These are phyloP conservation scores for Epichloe sylvatica DNA, from an alignment of 2,329 filamentous ascomycete genomes.

Conservation along the genomic window DNA sequence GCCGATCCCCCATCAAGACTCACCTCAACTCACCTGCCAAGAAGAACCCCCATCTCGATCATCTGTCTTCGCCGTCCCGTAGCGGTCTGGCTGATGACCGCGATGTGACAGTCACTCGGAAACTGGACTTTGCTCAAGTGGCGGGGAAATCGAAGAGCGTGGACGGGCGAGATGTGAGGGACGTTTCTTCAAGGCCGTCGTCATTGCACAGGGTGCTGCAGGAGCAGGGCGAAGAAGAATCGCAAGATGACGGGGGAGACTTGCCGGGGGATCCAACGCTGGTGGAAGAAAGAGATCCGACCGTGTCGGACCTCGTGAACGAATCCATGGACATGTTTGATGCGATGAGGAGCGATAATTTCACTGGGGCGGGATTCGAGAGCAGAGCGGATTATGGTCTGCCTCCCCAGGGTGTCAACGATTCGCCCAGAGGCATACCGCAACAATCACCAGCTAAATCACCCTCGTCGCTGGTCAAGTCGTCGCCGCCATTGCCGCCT, in stretches of 20 bases:
- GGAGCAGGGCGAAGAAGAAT: conserved; percentile 13
- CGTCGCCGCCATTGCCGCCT: not conserved
- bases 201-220: not conserved
- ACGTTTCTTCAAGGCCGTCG: conserved; percentile 11
- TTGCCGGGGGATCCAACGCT: conserved; percentile 3
- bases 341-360: conserved; percentile 13
- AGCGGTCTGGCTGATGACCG: conserved; percentile 22
- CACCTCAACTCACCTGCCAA: conserved; percentile 46
- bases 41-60: conserved; percentile 43
- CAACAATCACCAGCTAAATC: not conserved
- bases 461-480: not conserved
- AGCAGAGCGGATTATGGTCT: conserved; percentile 7
- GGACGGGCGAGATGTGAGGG: conserved; percentile 10
- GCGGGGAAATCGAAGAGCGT: conserved; percentile 4
- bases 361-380: not conserved
- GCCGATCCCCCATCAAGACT: conserved; percentile 50
- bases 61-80: conserved; percentile 34
- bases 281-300: conserved; percentile 17
- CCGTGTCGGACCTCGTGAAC: conserved; percentile 21
- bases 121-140: conserved; percentile 35
- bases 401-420: not conserved
- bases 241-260: conserved; percentile 9
- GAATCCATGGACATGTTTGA: conserved; percentile 30
- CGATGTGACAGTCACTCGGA: conserved; percentile 34
- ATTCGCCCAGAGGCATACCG: conserved; percentile 5